phyloP scores from a whole-genome alignment of 768 basidiomycete genomes.

The Macrocybe gigantea region DNA sequence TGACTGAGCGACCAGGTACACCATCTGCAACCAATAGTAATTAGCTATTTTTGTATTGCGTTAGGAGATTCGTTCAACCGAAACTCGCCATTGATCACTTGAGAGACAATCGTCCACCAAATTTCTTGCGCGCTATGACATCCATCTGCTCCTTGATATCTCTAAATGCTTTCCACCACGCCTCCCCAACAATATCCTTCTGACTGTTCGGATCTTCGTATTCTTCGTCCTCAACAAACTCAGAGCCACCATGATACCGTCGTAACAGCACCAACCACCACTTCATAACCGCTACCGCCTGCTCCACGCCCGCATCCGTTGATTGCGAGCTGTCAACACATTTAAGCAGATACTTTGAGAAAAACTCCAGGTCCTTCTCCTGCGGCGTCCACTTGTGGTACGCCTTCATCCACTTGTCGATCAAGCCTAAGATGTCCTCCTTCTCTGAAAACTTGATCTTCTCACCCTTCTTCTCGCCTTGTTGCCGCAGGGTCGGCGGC shows the following conservation, averaged over 20 bases:
- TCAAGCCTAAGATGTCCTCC: conserved; percentile 64
- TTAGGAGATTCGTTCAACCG: background rate
- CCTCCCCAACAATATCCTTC: conserved; percentile 45
- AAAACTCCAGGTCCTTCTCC: conserved; percentile 66
- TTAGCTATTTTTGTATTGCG: background rate
- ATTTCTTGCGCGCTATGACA: conserved; percentile 54
- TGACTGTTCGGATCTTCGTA: conserved; percentile 27
- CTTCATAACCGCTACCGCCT: conserved; percentile 63
- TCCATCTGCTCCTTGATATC: conserved; percentile 67
- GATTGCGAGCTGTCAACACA: conserved; percentile 52
- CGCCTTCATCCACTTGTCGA: conserved; percentile 72
- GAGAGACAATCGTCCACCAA: conserved; percentile 66
- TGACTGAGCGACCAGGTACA: background rate
- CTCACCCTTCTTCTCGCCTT: conserved; percentile 49
- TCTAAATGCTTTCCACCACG: conserved; percentile 81
- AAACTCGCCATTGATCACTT: conserved; percentile 27
- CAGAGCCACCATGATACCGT: conserved; percentile 55
- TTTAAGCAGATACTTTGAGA: conserved; percentile 66
- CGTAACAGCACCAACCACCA: conserved; percentile 79
- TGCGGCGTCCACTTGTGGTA: conserved; percentile 62
- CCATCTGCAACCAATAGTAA: too few relatives aligned
- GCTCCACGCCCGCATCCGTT: conserved; percentile 59
- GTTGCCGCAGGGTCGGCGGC: conserved; percentile 50
- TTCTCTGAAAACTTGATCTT: conserved; percentile 57
- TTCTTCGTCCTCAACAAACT: conserved; percentile 36